These are phyloP conservation scores for Aspergillus jensenii DNA, from an alignment of 2,329 filamentous ascomycete species.

Conservation along the genomic window DNA sequence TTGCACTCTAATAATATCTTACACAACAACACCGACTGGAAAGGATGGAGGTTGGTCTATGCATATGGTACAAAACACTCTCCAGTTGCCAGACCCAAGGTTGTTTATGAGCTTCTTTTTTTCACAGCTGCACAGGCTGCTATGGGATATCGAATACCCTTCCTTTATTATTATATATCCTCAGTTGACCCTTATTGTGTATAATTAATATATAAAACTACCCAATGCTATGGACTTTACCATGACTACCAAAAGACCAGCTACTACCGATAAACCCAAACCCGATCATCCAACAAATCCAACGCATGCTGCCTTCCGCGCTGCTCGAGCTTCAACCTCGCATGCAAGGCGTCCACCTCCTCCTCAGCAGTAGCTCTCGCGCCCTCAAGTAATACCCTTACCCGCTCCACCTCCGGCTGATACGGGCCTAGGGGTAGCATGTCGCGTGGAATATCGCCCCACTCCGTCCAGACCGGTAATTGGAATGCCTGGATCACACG, in stretches of 20 bases:
- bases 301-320: conserved; percentile 1
- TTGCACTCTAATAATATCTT: too few relatives aligned
- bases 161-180: too few relatives aligned
- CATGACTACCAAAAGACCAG: neutral
- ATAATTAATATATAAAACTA: too few relatives aligned
- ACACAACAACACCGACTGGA: too few relatives aligned
- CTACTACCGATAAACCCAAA: conserved; percentile 11
- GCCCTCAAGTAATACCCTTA: conserved; percentile 7
- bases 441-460: conserved; percentile 8
- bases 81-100: too few relatives aligned
- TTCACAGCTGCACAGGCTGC: too few relatives aligned
- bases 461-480: neutral
- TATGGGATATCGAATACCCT: too few relatives aligned
- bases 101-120: too few relatives aligned
- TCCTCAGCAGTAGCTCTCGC: conserved; percentile 1
- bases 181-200: too few relatives aligned
- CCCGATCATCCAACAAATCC: conserved; percentile 13
- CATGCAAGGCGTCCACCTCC: conserved; percentile 5
- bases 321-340: conserved; percentile 2
- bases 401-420: conserved; percentile 11
- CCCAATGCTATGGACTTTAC: too few relatives aligned
- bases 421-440: conserved; percentile 10
- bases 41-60: too few relatives aligned
- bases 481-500: neutral
- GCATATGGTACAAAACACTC: too few relatives aligned